phyloP scores from a whole-genome alignment of 1,284 basidiomycete genomes.

The Leccinum pallidistipes region DNA sequence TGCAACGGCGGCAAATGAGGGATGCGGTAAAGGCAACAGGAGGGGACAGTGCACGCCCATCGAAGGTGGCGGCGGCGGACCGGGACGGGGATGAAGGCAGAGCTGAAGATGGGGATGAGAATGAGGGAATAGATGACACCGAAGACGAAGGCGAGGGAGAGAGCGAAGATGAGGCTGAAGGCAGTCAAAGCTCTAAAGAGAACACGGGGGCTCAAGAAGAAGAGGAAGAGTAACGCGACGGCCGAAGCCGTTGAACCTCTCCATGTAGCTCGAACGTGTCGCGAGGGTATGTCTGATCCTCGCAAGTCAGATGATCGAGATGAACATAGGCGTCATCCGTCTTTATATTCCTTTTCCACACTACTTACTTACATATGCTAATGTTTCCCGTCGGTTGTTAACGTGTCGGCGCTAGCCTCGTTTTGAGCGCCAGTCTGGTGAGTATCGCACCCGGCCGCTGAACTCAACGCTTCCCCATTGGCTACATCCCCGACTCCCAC shows the following conservation, averaged over 20 bases:
- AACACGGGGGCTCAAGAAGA: background rate
- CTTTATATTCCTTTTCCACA: background rate
- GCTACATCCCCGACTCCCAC: no score
- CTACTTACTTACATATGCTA: background rate
- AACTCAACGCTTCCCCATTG: no score
- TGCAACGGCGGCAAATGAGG: slow-evolving; percentile 39
- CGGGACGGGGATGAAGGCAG: background rate
- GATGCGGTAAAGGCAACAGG: background rate
- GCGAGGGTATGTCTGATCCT: slow-evolving; percentile 68
- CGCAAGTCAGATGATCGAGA: slow-evolving; percentile 72
- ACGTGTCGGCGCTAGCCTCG: background rate
- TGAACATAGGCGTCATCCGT: slow-evolving; percentile 50
- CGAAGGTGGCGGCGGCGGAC: background rate
- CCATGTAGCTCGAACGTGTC: slow-evolving; percentile 80
- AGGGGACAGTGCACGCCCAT: background rate
- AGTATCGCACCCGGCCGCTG: no score
- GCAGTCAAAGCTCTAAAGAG: background rate
- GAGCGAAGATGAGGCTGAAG: background rate
- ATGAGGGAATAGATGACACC: background rate
- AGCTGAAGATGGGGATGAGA: background rate
- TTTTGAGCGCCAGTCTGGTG: no score
- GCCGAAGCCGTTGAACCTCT: slow-evolving; percentile 46
- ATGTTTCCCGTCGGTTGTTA: background rate
- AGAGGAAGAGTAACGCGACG: slow-evolving; percentile 4
- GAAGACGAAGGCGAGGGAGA: background rate